phyloP scores from a whole-genome alignment of 1,139 yeast genomes.

The Diutina scorzettiae region DNA sequence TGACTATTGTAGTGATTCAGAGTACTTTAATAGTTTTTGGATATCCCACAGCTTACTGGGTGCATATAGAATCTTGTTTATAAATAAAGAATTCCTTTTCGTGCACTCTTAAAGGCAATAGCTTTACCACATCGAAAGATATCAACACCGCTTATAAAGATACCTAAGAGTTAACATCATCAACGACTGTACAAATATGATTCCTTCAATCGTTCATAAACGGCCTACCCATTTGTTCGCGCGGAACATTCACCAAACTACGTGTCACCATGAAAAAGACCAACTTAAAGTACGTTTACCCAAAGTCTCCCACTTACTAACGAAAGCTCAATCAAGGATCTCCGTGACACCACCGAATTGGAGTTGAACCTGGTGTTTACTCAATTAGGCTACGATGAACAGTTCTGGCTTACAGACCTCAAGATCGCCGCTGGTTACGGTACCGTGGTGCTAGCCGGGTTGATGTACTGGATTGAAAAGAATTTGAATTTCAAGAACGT shows the following conservation, averaged over 20 bases:
- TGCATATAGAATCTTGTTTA: too few relatives aligned
- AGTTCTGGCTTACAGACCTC: constrained; percentile 44
- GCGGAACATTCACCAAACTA: neutral
- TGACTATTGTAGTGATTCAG: too few relatives aligned
- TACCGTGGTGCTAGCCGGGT: constrained; percentile 56
- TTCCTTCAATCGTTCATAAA: too few relatives aligned
- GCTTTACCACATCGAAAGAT: too few relatives aligned
- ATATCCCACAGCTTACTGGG: too few relatives aligned
- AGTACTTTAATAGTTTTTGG: too few relatives aligned
- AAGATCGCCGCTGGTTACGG: constrained; percentile 60
- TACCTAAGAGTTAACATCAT: too few relatives aligned
- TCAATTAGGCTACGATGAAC: constrained; percentile 51
- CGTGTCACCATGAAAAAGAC: neutral
- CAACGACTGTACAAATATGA: too few relatives aligned
- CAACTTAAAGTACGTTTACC: constrained; percentile 7
- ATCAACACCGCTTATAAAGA: too few relatives aligned
- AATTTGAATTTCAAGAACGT: constrained; percentile 33
- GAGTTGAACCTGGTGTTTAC: constrained; percentile 33
- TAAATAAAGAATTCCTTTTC: too few relatives aligned
- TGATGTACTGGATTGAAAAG: constrained; percentile 57
- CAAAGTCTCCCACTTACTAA: neutral
- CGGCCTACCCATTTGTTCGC: too few relatives aligned
- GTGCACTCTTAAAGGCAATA: too few relatives aligned
- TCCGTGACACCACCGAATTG: constrained; percentile 41
- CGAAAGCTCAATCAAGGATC: constrained; percentile 29